phyloP scores from a whole-genome alignment of 345 rosid species.

The Eutrema japonicum region DNA sequence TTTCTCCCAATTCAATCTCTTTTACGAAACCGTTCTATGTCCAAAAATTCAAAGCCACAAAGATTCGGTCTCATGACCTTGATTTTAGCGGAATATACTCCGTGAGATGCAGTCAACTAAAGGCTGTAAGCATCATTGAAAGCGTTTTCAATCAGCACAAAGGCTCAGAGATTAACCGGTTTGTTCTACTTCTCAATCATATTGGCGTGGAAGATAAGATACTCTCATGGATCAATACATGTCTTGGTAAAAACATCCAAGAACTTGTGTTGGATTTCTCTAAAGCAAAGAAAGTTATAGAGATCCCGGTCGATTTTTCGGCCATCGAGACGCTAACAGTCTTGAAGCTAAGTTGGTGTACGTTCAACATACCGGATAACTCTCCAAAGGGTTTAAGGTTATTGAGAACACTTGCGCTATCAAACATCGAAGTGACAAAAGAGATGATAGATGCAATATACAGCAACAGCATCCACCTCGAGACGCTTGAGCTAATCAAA shows the following conservation, averaged over 20 bases:
- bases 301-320: neutral
- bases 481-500: slow-evolving; percentile 10
- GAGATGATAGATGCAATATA: slow-evolving; percentile 14
- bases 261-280: slow-evolving; percentile 30
- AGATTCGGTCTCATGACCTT: neutral
- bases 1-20: too few species aligned
- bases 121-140: neutral
- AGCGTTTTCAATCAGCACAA: neutral
- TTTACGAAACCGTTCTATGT: neutral
- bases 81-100: slow-evolving; percentile 8
- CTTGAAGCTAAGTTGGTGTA: slow-evolving; percentile 17
- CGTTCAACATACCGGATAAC: neutral
- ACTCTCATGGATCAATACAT: slow-evolving; percentile 7
- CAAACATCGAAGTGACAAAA: neutral
- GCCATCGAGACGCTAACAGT: neutral
- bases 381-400: slow-evolving; percentile 12
- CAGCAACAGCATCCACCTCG: slow-evolving; percentile 8
- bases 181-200: neutral
- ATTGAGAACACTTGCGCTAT: slow-evolving; percentile 17
- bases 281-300: neutral
- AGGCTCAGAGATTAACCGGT: slow-evolving; percentile 17
- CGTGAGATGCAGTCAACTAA: neutral
- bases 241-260: slow-evolving; percentile 1
- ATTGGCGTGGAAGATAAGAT: neutral
- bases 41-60: neutral